A percentile compares a stretch with the other conserved stretches of the same genome.
Conservation (phyloP, 108 stramenopile genomes). For the Fistulifera pelliculosa region DNA sequence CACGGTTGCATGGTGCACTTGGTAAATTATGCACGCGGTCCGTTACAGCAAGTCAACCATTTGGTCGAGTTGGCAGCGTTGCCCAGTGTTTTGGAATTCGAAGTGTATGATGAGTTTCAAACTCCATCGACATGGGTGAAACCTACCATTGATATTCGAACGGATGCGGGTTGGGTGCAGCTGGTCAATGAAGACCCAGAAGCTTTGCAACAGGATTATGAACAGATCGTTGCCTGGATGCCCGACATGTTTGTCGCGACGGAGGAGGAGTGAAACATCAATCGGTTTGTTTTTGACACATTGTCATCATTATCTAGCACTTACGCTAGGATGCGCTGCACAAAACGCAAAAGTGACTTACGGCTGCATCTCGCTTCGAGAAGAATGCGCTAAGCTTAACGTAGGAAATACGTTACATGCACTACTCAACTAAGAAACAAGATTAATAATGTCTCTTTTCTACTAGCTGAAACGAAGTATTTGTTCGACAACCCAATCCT, state of each 20-base stretch:
- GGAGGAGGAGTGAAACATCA: background rate
- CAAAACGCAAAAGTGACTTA: too few species aligned
- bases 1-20: constrained; percentile 74
- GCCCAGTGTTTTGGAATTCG: constrained; percentile 57
- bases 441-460: too few species aligned
- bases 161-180: constrained; percentile 81
- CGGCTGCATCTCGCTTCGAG: too few species aligned
- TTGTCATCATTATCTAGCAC: too few species aligned
- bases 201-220: constrained; percentile 50
- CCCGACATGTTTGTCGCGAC: constrained; percentile 29
- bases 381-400: too few species aligned
- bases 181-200: constrained; percentile 61
- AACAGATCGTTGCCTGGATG: constrained; percentile 70
- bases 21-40: constrained; percentile 47
- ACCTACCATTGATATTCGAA: constrained; percentile 60
- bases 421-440: too few species aligned
- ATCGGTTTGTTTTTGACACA: too few species aligned
- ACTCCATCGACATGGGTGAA: constrained; percentile 40
- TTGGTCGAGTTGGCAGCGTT: constrained; percentile 57
- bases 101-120: constrained; percentile 58
- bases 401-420: too few species aligned
- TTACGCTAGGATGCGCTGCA: too few species aligned
- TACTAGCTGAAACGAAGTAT: too few species aligned
- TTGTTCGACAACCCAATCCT: too few species aligned
- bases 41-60: constrained; percentile 32